Evolutionary conservation across 148 eudicot genomes (phyloP), one percentile per base, ranked within the genome.

Genomic region (Beta vulgaris): DNA sequence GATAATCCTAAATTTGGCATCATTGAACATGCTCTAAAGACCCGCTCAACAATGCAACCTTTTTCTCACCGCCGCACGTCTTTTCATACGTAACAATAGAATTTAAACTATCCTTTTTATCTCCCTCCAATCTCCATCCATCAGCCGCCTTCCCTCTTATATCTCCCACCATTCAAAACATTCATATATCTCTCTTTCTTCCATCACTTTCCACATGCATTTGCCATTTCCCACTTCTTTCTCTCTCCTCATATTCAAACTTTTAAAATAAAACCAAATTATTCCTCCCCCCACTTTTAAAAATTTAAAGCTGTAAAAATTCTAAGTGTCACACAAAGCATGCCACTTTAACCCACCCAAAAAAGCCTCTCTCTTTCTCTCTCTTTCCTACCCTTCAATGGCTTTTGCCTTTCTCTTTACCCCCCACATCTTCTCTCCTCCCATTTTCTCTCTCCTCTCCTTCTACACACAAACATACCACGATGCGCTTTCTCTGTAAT

Each of bases 401-500:
- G 83, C 84, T 70, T 79, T 64, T 71, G 60, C 82, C 79, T 48
- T 64, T 32, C 69, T 69, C 68, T 23, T 55, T 14, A n/a, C n/a
- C n/a, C n/a, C n/a, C n/a, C n/a, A n/a, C n/a, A n/a, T n/a, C n/a
- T n/a, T 58, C 28, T 36, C 40, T 37, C 43, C 25, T 23, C 26
- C 19, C 26, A 23, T 58, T 25, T 49, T 54, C 74, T 25, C 58
- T 35, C 44, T 55, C 36, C 59, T 58, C 35, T 49, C 21, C 23
- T 1, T 19, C 64, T 23, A 55, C n/a, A 23, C 7, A 55, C n/a
- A 23, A 9, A 8, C 51, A n/a, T 54, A 34, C 39, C 66, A 44
- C 42, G 14, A 57, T 67, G 71, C 71, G 53, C 28, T 67, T 80
- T 35, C 86, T 91, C 54, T 93, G 98, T 80, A 91, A 80, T 70